Base-by-base conservation (phyloP, 2,329 filamentous ascomycete genomes). In the Cercospora sojina region DNA sequence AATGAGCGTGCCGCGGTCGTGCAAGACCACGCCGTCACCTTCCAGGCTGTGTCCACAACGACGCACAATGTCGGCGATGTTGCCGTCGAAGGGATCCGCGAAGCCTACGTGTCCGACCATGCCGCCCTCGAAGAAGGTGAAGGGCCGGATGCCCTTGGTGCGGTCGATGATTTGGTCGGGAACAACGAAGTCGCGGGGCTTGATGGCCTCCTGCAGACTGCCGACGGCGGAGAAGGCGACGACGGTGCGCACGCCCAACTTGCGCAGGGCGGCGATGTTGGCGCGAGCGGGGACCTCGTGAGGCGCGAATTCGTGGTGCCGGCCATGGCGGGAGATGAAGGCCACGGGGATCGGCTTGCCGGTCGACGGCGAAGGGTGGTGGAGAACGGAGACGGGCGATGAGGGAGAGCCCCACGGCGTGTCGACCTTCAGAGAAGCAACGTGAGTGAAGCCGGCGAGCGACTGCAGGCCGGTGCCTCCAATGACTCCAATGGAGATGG, bases 151-250 rank as follows among this genome's bases (percentile, higher is more conserved):
- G 62, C 94, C 95, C 86, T 97, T 98, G 72, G 94, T 98, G 69
- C 94, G 91, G 83, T 99, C 95, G 78, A 98, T 97, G 79, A 96
- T 87, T 83, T 99, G 95, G 81, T 97, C 93, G 0, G 94, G 95
- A 12, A 99, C 86, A 60, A 98, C 91, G 79, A 99, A 99, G 83
- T 99, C 95, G 81, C 95, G 90, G 51, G 95, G 95, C 81, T 91
- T 92, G 79, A 99, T 94, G 76, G 92, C 87, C 83, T 97, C 95
- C 78, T 91, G 92, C 77, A 99, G 83, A 75, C 90, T 94, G 69
- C 95, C 95, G 65, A 99, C 95, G 58, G 95, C 95, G 70, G 90
- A 94, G 83, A 99, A 99, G 70, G 94, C 93, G 77, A 99, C 91
- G 78, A 98, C 87, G 77, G 88, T 91, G 75, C 93, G 89, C 55